Evolutionary conservation across 345 rosid genomes (phyloP).

Genomic region (Pistacia vera): DNA sequence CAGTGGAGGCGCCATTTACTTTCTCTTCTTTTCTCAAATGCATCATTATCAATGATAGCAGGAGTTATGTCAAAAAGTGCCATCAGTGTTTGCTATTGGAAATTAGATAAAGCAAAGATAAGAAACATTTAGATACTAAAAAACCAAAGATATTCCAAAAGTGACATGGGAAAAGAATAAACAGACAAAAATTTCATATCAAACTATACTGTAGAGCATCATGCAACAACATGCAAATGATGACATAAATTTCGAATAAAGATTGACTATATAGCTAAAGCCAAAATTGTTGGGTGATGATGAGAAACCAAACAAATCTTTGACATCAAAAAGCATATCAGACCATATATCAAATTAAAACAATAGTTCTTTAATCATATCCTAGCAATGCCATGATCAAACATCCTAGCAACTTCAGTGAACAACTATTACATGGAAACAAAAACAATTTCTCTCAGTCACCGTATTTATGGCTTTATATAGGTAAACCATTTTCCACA

Average conservation of each 20-base stretch:
- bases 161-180: neutral
- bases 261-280: constrained; percentile 16
- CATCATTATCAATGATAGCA: neutral
- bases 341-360: too few relatives aligned
- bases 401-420: too few relatives aligned
- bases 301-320: constrained; percentile 13
- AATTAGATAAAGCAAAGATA: neutral
- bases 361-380: too few relatives aligned
- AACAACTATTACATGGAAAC: neutral
- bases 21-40: neutral
- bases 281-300: constrained; percentile 16
- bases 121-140: neutral
- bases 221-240: constrained; percentile 18
- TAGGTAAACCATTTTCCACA: neutral
- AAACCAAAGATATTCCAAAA: constrained; percentile 5
- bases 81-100: constrained; percentile 8
- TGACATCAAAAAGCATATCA: neutral
- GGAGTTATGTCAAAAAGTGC: constrained; percentile 8
- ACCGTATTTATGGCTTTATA: neutral
- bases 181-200: constrained; percentile 15
- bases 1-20: neutral
- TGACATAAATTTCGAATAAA: constrained; percentile 8
- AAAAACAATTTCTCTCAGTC: neutral
- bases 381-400: too few relatives aligned
- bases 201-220: neutral